Evolutionary conservation across 495 filamentous ascomycete species (phyloP).

Genomic region (Entonaema liquescens): DNA sequence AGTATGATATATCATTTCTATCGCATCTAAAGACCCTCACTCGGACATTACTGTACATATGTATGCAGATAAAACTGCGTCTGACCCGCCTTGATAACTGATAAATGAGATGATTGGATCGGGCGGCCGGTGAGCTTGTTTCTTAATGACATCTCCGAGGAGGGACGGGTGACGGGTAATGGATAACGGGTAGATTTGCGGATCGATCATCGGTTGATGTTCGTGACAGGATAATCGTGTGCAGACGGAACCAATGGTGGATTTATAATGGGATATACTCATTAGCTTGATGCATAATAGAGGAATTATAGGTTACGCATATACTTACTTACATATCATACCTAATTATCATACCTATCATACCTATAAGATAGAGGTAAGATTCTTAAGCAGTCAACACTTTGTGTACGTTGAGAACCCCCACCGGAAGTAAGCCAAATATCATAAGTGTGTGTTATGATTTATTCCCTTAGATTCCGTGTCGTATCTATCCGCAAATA

Average conservation of each 20-base stretch:
- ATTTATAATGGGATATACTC: background rate
- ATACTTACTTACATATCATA: too few relatives aligned
- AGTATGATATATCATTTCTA: constrained; percentile 29
- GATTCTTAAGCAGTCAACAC: background rate
- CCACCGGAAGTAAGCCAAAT: background rate
- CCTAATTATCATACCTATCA: too few relatives aligned
- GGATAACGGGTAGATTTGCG: background rate
- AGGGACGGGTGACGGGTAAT: background rate
- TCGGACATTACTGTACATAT: constrained; percentile 15
- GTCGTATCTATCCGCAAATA: background rate
- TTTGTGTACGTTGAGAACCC: background rate
- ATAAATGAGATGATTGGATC: constrained; percentile 21
- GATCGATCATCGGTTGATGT: background rate
- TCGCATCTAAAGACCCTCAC: constrained; percentile 4
- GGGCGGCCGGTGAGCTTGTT: constrained; percentile 5
- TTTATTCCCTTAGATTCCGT: background rate
- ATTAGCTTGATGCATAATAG: background rate
- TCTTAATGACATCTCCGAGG: constrained; percentile 25
- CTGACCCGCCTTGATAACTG: background rate
- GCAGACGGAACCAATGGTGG: background rate
- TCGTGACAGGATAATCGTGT: background rate
- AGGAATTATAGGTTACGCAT: background rate
- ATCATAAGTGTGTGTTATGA: too few relatives aligned
- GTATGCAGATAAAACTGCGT: constrained; percentile 16
- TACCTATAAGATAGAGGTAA: background rate